phyloP scores from a whole-genome alignment of 192 early-diverging fungal species.

The Entrophospora sp. region DNA sequence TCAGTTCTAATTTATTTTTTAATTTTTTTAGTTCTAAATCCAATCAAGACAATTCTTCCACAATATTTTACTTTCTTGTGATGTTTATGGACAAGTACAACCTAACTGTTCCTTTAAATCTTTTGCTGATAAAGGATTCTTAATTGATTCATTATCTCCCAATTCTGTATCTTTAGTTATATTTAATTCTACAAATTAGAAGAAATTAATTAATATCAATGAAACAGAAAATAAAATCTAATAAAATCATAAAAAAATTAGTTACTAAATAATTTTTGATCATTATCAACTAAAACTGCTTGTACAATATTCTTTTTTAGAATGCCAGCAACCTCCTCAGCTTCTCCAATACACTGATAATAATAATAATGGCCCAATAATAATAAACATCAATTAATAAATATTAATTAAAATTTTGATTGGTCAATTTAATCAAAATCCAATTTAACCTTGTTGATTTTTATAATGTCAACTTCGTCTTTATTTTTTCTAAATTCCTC shows the following conservation, averaged over 20 bases:
- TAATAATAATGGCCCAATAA: no score
- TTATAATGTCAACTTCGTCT: neutral
- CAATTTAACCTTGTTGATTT: neutral
- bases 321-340: neutral
- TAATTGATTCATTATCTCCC: constrained; percentile 14
- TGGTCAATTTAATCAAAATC: neutral
- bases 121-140: neutral
- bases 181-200: neutral
- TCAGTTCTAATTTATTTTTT: no score
- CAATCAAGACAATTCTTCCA: no score
- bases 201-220: no score
- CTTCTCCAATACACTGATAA: neutral
- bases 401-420: no score
- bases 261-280: neutral
- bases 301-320: neutral
- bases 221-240: no score
- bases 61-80: no score
- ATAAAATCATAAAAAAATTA: no score
- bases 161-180: neutral
- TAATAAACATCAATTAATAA: no score
- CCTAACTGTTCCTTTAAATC: neutral
- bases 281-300: neutral
- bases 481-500: constrained; percentile 9
- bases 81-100: no score
- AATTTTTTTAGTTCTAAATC: no score